Evolutionary conservation across 2,329 filamentous ascomycete species (phyloP).

Genomic region (Monilinia laxa): DNA sequence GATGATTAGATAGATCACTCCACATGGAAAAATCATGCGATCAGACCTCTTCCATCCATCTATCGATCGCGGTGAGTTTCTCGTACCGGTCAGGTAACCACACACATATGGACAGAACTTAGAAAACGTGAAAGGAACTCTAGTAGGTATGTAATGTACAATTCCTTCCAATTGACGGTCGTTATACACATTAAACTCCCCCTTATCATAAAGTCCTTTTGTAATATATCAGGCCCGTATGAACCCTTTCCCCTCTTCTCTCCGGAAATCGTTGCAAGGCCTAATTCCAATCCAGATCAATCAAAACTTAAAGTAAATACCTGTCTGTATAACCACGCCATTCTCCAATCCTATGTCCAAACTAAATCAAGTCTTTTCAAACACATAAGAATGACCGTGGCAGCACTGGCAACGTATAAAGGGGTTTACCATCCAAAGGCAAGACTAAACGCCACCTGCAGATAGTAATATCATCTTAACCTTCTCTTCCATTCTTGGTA

Average conservation of each 20-base stretch:
- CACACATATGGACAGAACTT: no score
- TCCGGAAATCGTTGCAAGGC: background rate
- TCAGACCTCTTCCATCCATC: no score
- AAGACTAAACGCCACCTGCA: slow-evolving; percentile 10
- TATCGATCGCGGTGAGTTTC: no score
- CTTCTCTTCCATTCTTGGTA: background rate
- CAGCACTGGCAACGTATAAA: background rate
- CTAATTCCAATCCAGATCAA: background rate
- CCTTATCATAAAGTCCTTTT: background rate
- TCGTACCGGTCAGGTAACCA: background rate
- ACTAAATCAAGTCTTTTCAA: background rate
- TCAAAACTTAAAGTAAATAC: background rate
- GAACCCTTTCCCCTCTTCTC: no score
- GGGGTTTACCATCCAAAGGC: background rate
- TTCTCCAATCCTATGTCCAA: slow-evolving; percentile 9
- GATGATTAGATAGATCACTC: no score
- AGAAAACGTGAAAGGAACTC: background rate
- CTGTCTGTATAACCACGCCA: slow-evolving; percentile 6
- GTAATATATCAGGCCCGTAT: background rate
- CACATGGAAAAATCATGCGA: no score
- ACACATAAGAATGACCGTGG: background rate
- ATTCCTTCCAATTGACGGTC: background rate
- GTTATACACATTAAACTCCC: background rate
- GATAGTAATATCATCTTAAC: slow-evolving; percentile 1
- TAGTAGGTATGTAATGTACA: background rate